These are phyloP conservation scores for Sporisorium scitamineum DNA, from an alignment of 1,284 basidiomycete genomes.

Conservation along the genomic window DNA sequence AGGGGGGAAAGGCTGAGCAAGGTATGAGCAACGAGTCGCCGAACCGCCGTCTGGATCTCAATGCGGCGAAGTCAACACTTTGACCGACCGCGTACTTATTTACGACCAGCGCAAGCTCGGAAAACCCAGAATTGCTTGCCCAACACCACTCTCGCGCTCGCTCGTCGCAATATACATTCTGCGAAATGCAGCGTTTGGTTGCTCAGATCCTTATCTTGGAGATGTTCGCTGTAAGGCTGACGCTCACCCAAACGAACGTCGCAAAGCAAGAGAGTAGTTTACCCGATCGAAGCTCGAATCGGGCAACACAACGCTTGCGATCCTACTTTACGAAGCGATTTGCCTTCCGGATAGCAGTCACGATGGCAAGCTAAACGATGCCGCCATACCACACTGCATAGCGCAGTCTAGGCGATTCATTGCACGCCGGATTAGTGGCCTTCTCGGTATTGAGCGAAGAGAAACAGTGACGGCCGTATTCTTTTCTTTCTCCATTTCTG, in stretches of 20 bases:
- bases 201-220: not conserved
- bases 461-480: not conserved
- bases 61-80: not conserved
- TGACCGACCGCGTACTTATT: conserved; percentile 13
- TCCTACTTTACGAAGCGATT: no score
- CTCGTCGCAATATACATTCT: no score
- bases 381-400: no score
- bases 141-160: no score
- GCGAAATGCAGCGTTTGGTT: no score
- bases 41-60: not conserved
- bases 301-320: not conserved
- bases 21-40: conserved; percentile 10
- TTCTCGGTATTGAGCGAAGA: not conserved
- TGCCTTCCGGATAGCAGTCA: no score
- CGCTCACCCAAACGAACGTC: not conserved
- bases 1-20: no score
- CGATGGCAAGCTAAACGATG: no score
- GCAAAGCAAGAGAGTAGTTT: not conserved
- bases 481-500: not conserved
- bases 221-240: not conserved
- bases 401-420: no score
- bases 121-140: no score
- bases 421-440: not conserved
- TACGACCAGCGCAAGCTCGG: no score
- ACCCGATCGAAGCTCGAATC: not conserved